Evolutionary conservation across 2,329 filamentous ascomycete species (phyloP).

Genomic region (Penicillium janthinellum): DNA sequence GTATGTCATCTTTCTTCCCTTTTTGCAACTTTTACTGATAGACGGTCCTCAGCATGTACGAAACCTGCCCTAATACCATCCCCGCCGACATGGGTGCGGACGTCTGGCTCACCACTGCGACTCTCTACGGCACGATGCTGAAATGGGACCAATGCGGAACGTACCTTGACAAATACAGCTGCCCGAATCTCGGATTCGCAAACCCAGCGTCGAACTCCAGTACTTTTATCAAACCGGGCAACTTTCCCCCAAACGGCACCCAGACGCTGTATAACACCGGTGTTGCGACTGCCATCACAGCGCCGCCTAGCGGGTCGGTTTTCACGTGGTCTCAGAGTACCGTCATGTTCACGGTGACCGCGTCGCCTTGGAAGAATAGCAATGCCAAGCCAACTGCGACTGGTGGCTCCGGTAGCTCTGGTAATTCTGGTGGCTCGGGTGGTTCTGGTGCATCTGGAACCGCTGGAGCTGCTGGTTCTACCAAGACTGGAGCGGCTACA

Average conservation of each 20-base stretch:
- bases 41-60: neutral
- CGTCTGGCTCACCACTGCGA: neutral
- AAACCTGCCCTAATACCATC: neutral
- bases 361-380: neutral
- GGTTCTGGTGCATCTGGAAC: neutral
- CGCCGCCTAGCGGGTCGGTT: neutral
- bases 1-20: neutral
- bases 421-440: neutral
- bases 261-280: neutral
- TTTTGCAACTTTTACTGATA: neutral
- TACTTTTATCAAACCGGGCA: neutral
- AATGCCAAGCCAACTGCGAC: neutral
- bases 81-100: neutral
- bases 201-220: neutral
- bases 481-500: neutral
- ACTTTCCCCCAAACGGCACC: neutral
- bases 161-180: neutral
- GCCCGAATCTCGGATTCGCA: neutral
- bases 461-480: neutral
- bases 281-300: neutral
- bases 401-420: neutral
- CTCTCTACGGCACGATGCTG: neutral
- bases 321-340: neutral
- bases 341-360: neutral
- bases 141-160: neutral